Evolutionary conservation across 2,329 filamentous ascomycete genomes (phyloP), one percentile per base, ranked within the genome.

Genomic region (Didymella segeticola): DNA sequence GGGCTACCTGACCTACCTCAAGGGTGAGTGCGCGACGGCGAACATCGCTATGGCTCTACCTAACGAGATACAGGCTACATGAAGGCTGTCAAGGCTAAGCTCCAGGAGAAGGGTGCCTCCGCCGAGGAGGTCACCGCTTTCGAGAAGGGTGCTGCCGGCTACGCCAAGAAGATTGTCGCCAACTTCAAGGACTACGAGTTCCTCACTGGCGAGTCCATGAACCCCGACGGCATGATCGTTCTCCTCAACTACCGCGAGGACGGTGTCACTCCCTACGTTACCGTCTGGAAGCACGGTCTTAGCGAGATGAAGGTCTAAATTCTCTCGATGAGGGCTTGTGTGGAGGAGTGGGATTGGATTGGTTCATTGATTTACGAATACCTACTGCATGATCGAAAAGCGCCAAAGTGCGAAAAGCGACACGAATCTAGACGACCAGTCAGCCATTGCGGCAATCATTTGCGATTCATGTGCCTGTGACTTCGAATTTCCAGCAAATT

Each of bases 221-320:
- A 96, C 80, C 88, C 89, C 69, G 90, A 96, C 73, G 93, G 89
- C 82, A 96, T 97, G 95, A 83, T 96, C 70, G 83, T 93, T 64
- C 90, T 97, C 66, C 89, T 97, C 75, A 96, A 97, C 86, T 99
- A 96, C 86, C 93, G 95, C 71, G 93, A 96, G 78, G 95, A 98
- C 71, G 95, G 95, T 77, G 78, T 89, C 67, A 98, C 93, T 50
- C 95, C 95, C 57, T 99, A 85, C 76, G 83, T 96, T 70, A 89
- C 86, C 66, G 81, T 96, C 82, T 98, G 93, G 93, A 97, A 98
- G 87, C 89, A 97, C 81, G 95, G 93, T 74, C 80, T 98, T 63
- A 82, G 81, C 68, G 88, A 89, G 82, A 87, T 86, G 83, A 98
- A 99, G 90, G 92, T 98, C 68, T 99, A 93, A 72, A 60, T 37